Conservation (phyloP, 495 filamentous ascomycete species). For the Hyaloscypha finlandica region DNA sequence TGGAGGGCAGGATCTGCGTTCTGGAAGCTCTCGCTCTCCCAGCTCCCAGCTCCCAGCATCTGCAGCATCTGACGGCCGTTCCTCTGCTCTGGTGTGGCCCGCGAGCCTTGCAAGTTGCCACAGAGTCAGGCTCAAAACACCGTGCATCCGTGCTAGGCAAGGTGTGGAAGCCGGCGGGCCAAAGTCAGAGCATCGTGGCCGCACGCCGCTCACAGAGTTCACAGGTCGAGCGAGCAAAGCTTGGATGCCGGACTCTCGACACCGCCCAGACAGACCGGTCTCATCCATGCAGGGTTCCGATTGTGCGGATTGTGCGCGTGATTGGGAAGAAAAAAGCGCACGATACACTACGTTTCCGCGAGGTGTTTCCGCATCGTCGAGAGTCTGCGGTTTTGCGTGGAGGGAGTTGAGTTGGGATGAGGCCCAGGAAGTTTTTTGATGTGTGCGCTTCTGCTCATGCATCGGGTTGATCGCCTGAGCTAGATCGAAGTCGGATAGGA, state of each 20-base stretch:
- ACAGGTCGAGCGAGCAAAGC: not conserved
- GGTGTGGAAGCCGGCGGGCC: too few species aligned
- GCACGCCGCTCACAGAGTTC: not conserved
- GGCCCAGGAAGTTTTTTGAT: not conserved
- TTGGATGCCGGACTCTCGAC: not conserved
- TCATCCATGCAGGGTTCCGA: constrained; percentile 8
- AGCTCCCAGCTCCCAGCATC: too few species aligned
- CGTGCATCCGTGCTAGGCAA: too few species aligned
- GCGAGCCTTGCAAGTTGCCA: too few species aligned
- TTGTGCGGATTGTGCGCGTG: constrained; percentile 8
- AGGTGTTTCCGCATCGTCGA: not conserved
- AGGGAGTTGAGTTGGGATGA: not conserved
- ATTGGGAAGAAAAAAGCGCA: not conserved
- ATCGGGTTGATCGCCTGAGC: constrained; percentile 8
- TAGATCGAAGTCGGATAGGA: constrained; percentile 8
- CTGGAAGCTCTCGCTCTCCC: too few species aligned
- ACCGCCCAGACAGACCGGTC: not conserved
- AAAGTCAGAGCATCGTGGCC: too few species aligned
- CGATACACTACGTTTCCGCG: not conserved
- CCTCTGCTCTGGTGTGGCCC: too few species aligned
- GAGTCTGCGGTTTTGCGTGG: not conserved
- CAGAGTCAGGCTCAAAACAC: too few species aligned
- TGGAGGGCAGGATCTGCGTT: too few species aligned
- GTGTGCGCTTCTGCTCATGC: not conserved
- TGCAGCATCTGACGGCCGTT: too few species aligned